Base-by-base conservation (phyloP, 805 yeast species). In the Hanseniaspora nectarophila region DNA sequence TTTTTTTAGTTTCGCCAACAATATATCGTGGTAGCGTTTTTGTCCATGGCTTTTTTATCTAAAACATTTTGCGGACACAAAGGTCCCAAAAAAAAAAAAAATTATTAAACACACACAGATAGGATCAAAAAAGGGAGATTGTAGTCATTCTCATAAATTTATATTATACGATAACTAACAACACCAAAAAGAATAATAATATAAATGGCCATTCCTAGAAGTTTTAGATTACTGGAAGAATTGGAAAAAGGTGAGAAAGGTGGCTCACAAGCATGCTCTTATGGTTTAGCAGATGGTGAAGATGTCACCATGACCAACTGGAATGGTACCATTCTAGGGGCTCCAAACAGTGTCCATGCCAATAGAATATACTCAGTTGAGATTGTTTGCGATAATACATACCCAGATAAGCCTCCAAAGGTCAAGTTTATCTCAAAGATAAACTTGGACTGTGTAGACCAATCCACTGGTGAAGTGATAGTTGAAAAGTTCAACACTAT, bases 181-280 rank as follows among this genome's bases (percentile, higher is more conserved):
- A 33, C 8, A 40, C 29, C 43, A 40, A 23, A 12, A 15, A 4
- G 24, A 24, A 26, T 26, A 21, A 13, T 31, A 31, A 12, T 6
- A 31, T 13, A 42, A 28, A 49, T 49, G 53, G 53, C 53, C 18
- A 49, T 53, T 39, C 99, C 99, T 59, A 80, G 99, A 68, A 89
- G 86, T 66, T 92, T 92, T 69, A 85, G 95, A 64, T 77, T 92
- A 32, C 75, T 92, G 56, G 99, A 92, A 69, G 99, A 92, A 70
- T 74, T 92, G 58, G 99, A 94, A 67, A 90, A 90, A 62, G 98
- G 98, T 45, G 99, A 92, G 65, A 92, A 92, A 67, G 99, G 98
- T 20, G 97, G 97, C 20, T 92, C 97, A 24, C 97, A 92, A 67
- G 85, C 95, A 15, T 89, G 95, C 65, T 90, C 97, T 21, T 87